Base-by-base conservation (phyloP, 2,329 filamentous ascomycete genomes). In the Ophiostoma sp. region DNA sequence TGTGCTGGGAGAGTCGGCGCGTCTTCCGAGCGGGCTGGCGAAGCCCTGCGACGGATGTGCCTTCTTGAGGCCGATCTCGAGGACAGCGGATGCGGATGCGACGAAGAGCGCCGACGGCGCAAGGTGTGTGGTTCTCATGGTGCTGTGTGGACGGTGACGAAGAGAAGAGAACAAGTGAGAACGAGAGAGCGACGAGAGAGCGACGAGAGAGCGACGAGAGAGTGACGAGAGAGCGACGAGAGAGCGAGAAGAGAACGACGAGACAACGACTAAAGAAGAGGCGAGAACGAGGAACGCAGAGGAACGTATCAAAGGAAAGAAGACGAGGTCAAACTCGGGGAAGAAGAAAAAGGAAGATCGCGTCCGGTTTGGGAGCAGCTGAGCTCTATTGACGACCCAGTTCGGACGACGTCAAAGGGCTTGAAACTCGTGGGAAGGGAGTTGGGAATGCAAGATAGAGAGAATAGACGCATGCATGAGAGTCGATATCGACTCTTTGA, bases 61-160 rank as follows among this genome's bases (percentile, higher is more conserved):
- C 68, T 65, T 45, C 67, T 70, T 67, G 9, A 74, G 67, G 45
- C 71, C 72, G 38, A 75, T 67, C 44, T 71, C 67, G 49, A 74
- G 47, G 27, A 73, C 69, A 42, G 71, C 68, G 16, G 72, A 14
- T 8, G 68, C 60, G 52, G 66, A 52, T 4, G 65, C 42, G 14
- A 64, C 66, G 44, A 71, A 62, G 42, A 69, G 65, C 49, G 60
- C 65, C 45, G 64, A 64, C 40, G 58, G 58, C 55, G 38, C 38
- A 18, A 63, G 16, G 60, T 63, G 40, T 38, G 55, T 38, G 49
- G 44, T 40, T 64, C 47, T 66, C 41, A 68, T 47, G 60, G 14
- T 18, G 44, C 16, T 44, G 63, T 45, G 27, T 38, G 27, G 40
- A 38, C 41, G 40, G 16, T 41, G 12, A 62, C 42, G 38, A 3